Evolutionary conservation across 139 green algal genomes (phyloP), one percentile per base, ranked within the genome.

Genomic region (Chlamydomonas incerta): DNA sequence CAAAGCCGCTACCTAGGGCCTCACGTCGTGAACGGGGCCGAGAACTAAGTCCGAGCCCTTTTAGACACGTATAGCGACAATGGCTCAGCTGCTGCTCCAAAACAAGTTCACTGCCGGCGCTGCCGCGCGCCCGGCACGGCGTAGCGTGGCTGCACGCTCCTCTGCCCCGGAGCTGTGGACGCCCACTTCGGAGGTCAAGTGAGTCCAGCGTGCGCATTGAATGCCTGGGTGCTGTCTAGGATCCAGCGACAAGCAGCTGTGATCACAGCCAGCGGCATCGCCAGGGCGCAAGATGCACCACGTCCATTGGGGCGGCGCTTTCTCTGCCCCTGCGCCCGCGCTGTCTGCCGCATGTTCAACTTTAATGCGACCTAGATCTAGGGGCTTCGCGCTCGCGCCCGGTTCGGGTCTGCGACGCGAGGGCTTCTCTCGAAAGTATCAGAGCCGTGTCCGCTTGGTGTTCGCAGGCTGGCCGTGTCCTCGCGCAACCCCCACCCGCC

Each of bases 131-230:
- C 41, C 79, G 35, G 31, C 79, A 3, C 17, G 5, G 8, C 65
- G 79, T 11, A 73, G 65, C 57, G 21, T 66, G 17, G 24, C 60
- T 11, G 60, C 28, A 24, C 14, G 79, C 31, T 21, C 47, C 77
- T 3, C n/a, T 66, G 65, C 62, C 80, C 33, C 65, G 21, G 60
- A 88, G 84, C 74, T 93, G 17, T 93, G 90, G 90, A 87, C 75
- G 26, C 90, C 90, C 10, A 70, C 83, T 3, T 91, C 87, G 29
- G 71, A 91, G 65, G 87, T 90, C 76, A 88, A 83, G 90, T 89
- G 72, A 81, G 90, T 69, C 20, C 60, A 50, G 5, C 41, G 41
- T 13, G 29, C 63, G 52, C 8, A 33, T 58, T 33, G 47, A 8
- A 8, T 50, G 37, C 26, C 41, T 50, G 41, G 41, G 41, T 50